Conservation (phyloP, 2,329 filamentous ascomycete genomes). For the Penicillium fuscoglaucum region DNA sequence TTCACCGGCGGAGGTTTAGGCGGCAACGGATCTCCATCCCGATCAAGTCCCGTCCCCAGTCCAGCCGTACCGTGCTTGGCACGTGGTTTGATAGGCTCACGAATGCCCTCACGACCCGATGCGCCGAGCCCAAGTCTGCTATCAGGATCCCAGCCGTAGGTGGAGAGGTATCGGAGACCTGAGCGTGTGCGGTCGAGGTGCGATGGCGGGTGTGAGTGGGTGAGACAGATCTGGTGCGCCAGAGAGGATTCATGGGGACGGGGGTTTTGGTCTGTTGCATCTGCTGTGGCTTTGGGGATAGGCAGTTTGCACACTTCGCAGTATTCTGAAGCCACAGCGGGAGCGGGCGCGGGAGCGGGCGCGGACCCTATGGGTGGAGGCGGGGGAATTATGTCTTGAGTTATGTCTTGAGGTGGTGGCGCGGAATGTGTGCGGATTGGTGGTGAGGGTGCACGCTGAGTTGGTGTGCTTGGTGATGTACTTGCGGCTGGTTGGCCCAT, state of each 20-base stretch:
- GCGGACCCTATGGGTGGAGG: constrained; percentile 1
- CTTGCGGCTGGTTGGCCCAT: constrained; percentile 26
- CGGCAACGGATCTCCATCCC: constrained; percentile 25
- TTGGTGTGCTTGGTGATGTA: constrained; percentile 15
- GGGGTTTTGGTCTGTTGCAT: background rate
- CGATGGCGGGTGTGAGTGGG: constrained; percentile 59
- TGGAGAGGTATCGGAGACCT: constrained; percentile 57
- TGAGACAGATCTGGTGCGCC: constrained; percentile 57
- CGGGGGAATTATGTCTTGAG: constrained; percentile 2
- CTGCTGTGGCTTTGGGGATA: constrained; percentile 26
- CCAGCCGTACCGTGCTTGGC: constrained; percentile 75
- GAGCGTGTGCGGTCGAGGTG: constrained; percentile 58
- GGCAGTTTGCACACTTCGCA: constrained; percentile 66
- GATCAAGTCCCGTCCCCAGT: constrained; percentile 57
- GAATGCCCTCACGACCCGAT: constrained; percentile 65
- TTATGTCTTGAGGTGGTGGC: constrained; percentile 5
- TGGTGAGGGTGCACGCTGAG: background rate
- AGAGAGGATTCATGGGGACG: constrained; percentile 52
- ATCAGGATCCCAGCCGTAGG: constrained; percentile 63
- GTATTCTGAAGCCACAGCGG: background rate
- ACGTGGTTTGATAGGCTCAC: constrained; percentile 70
- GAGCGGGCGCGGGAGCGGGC: background rate
- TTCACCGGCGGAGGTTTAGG: constrained; percentile 42
- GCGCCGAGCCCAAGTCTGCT: constrained; percentile 69
- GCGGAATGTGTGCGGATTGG: constrained; percentile 16